Evolutionary conservation across 108 stramenopile genomes (phyloP).

Genomic region (Skeletonema menzelii): DNA sequence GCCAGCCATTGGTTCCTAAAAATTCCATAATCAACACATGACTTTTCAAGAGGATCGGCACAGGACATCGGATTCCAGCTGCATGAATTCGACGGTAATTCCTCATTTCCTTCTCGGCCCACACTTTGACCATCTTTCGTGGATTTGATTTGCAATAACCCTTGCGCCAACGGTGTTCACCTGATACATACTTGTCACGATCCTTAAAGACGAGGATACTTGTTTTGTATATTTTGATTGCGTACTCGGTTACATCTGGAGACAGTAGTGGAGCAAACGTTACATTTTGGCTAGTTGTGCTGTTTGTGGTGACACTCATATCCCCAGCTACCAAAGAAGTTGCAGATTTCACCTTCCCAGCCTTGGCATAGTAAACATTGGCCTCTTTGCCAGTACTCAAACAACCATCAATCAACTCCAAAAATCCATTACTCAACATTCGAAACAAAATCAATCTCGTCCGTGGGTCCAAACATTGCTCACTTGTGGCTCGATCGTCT

Average conservation of each 20-base stretch:
- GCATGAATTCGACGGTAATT: slow-evolving; percentile 90
- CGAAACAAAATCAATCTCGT: slow-evolving; percentile 97
- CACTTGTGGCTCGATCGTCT: slow-evolving; percentile 95
- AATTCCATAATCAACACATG: slow-evolving; percentile 99
- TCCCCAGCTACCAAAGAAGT: not conserved
- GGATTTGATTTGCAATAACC: slow-evolving; percentile 98
- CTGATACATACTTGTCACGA: slow-evolving; percentile 97
- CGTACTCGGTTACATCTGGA: slow-evolving; percentile 75
- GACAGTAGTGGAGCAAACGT: slow-evolving; percentile 41
- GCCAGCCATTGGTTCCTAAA: slow-evolving; percentile 94
- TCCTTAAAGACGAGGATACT: slow-evolving; percentile 99
- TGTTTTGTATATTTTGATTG: slow-evolving; percentile 99
- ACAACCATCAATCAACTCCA: slow-evolving; percentile 95
- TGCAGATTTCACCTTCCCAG: slow-evolving; percentile 39
- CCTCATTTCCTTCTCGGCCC: slow-evolving; percentile 99
- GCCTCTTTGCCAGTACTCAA: slow-evolving; percentile 99
- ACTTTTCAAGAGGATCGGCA: slow-evolving; percentile 87
- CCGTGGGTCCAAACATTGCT: slow-evolving; percentile 96
- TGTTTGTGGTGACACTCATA: slow-evolving; percentile 4
- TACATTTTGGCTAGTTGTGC: slow-evolving; percentile 13
- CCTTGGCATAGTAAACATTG: slow-evolving; percentile 97
- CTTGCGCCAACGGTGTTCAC: slow-evolving; percentile 97
- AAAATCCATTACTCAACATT: slow-evolving; percentile 88
- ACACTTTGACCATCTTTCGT: slow-evolving; percentile 99
- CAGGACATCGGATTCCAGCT: slow-evolving; percentile 89